These are phyloP conservation scores for Paraurostyla sp. DNA, from an alignment of 73 alveolate species.

Conservation along the genomic window DNA sequence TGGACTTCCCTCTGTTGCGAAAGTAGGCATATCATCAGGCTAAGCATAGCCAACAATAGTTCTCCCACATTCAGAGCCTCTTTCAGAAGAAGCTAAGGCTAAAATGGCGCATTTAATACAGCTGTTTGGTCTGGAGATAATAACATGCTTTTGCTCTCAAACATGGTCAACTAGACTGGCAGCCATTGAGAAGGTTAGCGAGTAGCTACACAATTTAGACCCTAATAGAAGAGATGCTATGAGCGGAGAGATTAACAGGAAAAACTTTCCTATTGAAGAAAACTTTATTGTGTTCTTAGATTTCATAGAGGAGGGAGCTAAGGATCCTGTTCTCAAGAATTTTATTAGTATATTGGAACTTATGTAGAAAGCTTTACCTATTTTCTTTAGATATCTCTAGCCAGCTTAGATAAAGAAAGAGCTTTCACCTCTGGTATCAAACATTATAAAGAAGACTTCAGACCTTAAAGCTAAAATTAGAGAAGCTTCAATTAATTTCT, in stretches of 20 bases:
- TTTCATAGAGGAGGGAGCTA: slow-evolving; percentile 46
- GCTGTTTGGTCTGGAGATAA: slow-evolving; percentile 50
- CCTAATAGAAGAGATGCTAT: slow-evolving; percentile 63
- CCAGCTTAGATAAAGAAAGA: neutral
- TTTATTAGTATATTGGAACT: slow-evolving; percentile 50
- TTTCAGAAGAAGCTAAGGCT: slow-evolving; percentile 50
- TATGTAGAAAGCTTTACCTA: slow-evolving; percentile 65
- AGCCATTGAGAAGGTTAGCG: slow-evolving; percentile 64
- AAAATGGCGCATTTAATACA: slow-evolving; percentile 31
- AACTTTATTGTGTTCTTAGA: slow-evolving; percentile 56
- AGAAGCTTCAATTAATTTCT: slow-evolving; percentile 67
- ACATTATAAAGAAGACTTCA: slow-evolving; percentile 60
- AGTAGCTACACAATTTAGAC: slow-evolving; percentile 63
- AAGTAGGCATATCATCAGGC: neutral
- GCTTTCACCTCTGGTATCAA: slow-evolving; percentile 41
- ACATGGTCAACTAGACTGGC: slow-evolving; percentile 66
- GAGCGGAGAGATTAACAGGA: slow-evolving; percentile 65
- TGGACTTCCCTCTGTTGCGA: neutral
- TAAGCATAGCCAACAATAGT: neutral
- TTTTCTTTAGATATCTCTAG: slow-evolving; percentile 42
- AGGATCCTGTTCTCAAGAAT: slow-evolving; percentile 72
- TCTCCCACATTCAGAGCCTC: slow-evolving; percentile 69
- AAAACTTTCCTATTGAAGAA: slow-evolving; percentile 62
- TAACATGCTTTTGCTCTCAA: slow-evolving; percentile 66
- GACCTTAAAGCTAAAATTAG: slow-evolving; percentile 70